Percentiles rank a stretch among this genome's conserved stretches.
These are phyloP conservation scores for Ophiostoma quercus DNA, from an alignment of 2,329 filamentous ascomycete genomes.

Conservation along the genomic window DNA sequence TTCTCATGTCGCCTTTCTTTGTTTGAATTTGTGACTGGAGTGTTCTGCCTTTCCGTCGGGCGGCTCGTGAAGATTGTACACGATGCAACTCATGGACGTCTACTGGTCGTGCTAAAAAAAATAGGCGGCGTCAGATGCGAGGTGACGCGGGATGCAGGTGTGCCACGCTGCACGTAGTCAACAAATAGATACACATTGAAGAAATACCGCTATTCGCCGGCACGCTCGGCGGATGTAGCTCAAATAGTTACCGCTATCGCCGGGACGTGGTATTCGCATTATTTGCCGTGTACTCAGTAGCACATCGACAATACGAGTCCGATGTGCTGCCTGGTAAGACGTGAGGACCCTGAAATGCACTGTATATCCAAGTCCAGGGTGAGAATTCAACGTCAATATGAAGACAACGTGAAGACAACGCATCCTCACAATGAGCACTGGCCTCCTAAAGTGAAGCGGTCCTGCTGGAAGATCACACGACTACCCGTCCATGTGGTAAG, in stretches of 20 bases:
- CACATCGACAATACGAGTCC: not conserved
- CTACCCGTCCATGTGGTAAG: not conserved
- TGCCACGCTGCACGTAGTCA: no score
- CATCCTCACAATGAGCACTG: not conserved
- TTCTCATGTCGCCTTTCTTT: not conserved
- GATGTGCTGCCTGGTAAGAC: no score
- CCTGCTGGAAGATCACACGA: not conserved
- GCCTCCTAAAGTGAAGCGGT: not conserved
- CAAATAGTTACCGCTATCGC: no score
- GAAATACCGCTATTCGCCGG: not conserved
- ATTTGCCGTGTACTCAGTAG: no score
- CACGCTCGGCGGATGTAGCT: not conserved
- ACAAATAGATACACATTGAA: no score
- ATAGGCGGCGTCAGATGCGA: not conserved
- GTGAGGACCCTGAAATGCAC: no score
- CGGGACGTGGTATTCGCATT: not conserved
- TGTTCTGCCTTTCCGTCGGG: not conserved
- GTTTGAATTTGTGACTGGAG: no score
- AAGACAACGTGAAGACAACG: conserved; percentile 5
- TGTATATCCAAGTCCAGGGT: no score
- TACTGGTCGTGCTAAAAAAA: not conserved
- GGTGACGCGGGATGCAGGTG: no score
- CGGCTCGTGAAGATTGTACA: not conserved
- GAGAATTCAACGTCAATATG: not conserved
- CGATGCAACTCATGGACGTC: not conserved